Percentiles rank a stretch among this genome's conserved stretches.
Conservation (phyloP, 805 yeast genomes). For the Candida railenensis region DNA sequence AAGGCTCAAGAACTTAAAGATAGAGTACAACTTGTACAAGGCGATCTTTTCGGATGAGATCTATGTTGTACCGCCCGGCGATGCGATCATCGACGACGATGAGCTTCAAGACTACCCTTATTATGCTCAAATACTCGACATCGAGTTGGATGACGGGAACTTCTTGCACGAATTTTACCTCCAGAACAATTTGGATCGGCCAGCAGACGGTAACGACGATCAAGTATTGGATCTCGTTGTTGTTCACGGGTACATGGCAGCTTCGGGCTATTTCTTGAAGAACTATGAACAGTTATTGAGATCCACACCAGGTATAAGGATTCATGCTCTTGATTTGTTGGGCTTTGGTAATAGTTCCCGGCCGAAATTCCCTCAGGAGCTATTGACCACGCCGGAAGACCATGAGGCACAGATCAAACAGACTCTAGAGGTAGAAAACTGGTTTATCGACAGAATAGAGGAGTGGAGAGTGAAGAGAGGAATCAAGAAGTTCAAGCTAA, state of each 20-base stretch:
- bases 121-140: constrained; percentile 27
- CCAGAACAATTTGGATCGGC: constrained; percentile 9
- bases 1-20: constrained; percentile 20
- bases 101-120: neutral
- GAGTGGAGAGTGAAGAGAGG: constrained; percentile 29
- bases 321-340: constrained; percentile 42
- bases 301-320: constrained; percentile 28
- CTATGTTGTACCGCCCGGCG: constrained; percentile 19
- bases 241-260: constrained; percentile 47
- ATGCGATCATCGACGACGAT: neutral
- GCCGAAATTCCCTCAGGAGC: constrained; percentile 33
- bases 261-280: constrained; percentile 40
- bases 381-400: constrained; percentile 20
- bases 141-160: constrained; percentile 24
- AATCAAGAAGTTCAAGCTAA: constrained; percentile 26
- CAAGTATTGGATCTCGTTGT: constrained; percentile 22
- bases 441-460: constrained; percentile 42
- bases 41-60: constrained; percentile 33
- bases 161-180: constrained; percentile 38
- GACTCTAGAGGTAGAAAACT: constrained; percentile 32
- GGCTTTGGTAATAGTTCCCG: constrained; percentile 45
- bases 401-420: constrained; percentile 27
- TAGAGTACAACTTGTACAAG: constrained; percentile 34
- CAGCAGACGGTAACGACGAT: constrained; percentile 8
- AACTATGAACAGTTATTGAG: constrained; percentile 32